Percentiles rank a stretch among this genome's conserved stretches.
These are phyloP conservation scores for Salix arbutifolia DNA, from an alignment of 345 rosid species.

Conservation along the genomic window DNA sequence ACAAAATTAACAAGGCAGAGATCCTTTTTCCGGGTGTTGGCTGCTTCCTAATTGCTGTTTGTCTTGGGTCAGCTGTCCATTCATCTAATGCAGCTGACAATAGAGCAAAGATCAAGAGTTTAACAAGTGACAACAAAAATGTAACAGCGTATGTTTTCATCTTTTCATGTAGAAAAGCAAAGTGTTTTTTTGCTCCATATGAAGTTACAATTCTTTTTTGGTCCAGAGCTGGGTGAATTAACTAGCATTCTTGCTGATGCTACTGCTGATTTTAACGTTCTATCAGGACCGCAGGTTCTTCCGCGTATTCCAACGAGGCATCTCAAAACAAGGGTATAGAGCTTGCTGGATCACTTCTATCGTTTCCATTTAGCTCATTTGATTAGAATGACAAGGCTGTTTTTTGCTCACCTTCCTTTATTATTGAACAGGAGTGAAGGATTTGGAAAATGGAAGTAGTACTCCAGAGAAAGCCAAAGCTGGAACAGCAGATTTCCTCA, in stretches of 20 bases:
- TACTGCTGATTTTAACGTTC: background rate
- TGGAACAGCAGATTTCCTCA: slow-evolving; percentile 59
- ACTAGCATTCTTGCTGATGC: background rate
- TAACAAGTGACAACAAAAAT: slow-evolving; percentile 23
- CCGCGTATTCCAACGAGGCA: slow-evolving; percentile 19
- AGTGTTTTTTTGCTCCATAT: background rate
- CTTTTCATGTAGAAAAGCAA: background rate
- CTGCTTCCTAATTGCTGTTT: slow-evolving; percentile 81
- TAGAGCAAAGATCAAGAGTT: slow-evolving; percentile 49
- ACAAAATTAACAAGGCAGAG: slow-evolving; percentile 73
- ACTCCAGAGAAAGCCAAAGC: slow-evolving; percentile 36
- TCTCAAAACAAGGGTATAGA: slow-evolving; percentile 28
- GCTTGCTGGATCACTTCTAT: background rate
- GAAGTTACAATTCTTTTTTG: background rate
- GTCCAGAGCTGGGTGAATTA: background rate
- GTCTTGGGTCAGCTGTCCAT: slow-evolving; percentile 77
- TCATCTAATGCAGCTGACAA: slow-evolving; percentile 73
- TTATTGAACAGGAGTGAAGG: slow-evolving; percentile 22
- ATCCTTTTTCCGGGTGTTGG: slow-evolving; percentile 78
- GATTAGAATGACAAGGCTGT: background rate
- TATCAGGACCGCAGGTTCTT: slow-evolving; percentile 25
- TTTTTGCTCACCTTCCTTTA: background rate
- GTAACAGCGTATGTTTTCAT: slow-evolving; percentile 27
- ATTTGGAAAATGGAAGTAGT: slow-evolving; percentile 34
- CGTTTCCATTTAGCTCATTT: background rate